These are phyloP conservation scores for Cucurbita moschata DNA, from an alignment of 306 rosid genomes.

Conservation along the genomic window DNA sequence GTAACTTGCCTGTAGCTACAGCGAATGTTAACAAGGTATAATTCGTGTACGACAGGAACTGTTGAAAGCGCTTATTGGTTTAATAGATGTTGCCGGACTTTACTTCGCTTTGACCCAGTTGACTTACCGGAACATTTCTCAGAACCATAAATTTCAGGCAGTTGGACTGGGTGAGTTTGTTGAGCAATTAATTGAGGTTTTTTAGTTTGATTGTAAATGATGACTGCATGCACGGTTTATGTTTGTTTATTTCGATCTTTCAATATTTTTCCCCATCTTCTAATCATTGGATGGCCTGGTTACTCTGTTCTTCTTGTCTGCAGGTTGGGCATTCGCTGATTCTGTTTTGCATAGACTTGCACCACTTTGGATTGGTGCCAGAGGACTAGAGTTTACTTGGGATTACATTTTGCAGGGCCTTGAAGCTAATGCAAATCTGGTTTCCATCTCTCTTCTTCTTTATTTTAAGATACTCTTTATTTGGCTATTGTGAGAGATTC, in stretches of 20 bases:
- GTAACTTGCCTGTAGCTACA: neutral
- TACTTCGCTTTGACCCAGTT: constrained; percentile 96
- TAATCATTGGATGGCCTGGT: neutral
- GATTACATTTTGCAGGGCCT: constrained; percentile 91
- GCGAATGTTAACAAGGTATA: neutral
- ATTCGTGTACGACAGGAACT: constrained; percentile 44
- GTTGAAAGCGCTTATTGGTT: constrained; percentile 92
- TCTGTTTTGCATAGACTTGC: constrained; percentile 89
- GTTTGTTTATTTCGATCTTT: neutral
- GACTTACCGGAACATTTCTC: constrained; percentile 95
- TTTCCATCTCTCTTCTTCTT: constrained; percentile 13
- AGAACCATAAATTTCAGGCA: constrained; percentile 95
- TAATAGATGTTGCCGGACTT: constrained; percentile 93
- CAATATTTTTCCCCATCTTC: neutral
- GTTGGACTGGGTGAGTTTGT: constrained; percentile 91
- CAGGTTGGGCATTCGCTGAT: constrained; percentile 99
- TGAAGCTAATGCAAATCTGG: constrained; percentile 97
- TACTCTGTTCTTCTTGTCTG: constrained; percentile 15
- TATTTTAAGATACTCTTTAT: neutral
- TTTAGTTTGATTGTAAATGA: neutral
- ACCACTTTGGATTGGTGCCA: constrained; percentile 98
- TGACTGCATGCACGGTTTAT: neutral
- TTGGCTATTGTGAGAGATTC: neutral
- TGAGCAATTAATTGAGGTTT: neutral
- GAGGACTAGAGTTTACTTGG: constrained; percentile 99